Base-by-base conservation (phyloP, 768 basidiomycete genomes). In the Suillus cothurnatus region DNA sequence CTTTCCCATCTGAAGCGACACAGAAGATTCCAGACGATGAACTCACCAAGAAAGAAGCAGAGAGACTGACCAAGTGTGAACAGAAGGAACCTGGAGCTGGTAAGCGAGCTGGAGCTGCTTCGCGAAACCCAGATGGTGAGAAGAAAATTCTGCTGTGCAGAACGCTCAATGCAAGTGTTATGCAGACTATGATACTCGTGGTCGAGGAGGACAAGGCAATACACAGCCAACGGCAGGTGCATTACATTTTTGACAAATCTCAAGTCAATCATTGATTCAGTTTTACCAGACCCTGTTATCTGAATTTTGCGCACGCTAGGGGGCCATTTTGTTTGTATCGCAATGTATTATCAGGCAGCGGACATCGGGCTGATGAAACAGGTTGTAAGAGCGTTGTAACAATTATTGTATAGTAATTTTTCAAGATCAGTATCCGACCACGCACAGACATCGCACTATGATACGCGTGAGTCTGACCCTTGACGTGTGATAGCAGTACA, bases 21-120 rank as follows among this genome's bases (percentile, higher is more conserved):
- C 66, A 58, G 36, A 73, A 73, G 50, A 68, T 71, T 26, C 61
- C 68, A 38, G 73, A 77, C 31, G 67, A 68, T 8, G 67, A 67
- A 36, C 69, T 76, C 43, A 70, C 67, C 1, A 58, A 66, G 49
- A 47, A 59, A 36, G 75, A 76, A 34, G 39, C 49, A 15, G 15
- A 68, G n/a, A 69, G 72, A 15, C 39, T 67, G 38, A 59, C 69
- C 12, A 59, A 62, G n/a, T 65, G 65, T 12, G 47, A 39, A 4
- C 45, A 63, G 38, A 65, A 71, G 61, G 60, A 67, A 8, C 68
- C 71, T 7, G 75, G 76, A 7, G 73, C 62, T 19, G 75, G n/a
- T n/a, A n/a, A n/a, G n/a, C n/a, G n/a, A n/a, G n/a, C 71, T 7
- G 75, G 76, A 7, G 73, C 62, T 19, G 75, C 76, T 49, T 61